A percentile compares a stretch with the other conserved stretches of the same genome.
phyloP scores from a whole-genome alignment of 2,329 filamentous ascomycete genomes.

The Penicillium expansum region DNA sequence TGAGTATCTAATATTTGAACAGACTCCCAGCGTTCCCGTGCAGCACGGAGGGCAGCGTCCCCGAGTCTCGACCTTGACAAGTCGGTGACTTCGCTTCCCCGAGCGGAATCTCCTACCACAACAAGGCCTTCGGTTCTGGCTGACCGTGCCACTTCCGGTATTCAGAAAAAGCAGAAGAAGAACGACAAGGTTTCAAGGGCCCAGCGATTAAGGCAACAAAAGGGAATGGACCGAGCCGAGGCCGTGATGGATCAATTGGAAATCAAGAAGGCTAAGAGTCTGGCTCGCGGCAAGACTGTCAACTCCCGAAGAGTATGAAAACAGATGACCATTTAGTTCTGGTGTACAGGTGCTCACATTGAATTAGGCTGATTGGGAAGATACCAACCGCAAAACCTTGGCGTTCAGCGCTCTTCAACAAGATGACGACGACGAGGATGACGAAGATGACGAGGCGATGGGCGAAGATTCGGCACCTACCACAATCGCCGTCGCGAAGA shows the following conservation, averaged over 20 bases:
- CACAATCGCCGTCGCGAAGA: conserved; percentile 12
- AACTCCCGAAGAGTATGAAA: conserved; percentile 47
- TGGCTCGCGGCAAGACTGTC: conserved; percentile 48
- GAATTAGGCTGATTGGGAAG: conserved; percentile 42
- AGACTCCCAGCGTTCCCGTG: conserved; percentile 58
- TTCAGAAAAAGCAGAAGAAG: conserved; percentile 52
- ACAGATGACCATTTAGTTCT: background rate
- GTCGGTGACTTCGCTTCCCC: conserved; percentile 45
- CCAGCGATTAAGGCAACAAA: conserved; percentile 54
- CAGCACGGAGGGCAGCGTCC: conserved; percentile 56
- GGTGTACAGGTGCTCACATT: conserved; percentile 16
- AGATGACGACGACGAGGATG: conserved; percentile 49
- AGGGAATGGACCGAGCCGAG: conserved; percentile 56
- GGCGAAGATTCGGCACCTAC: conserved; percentile 29
- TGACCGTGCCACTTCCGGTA: conserved; percentile 50
- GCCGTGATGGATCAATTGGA: conserved; percentile 54
- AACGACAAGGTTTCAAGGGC: conserved; percentile 51
- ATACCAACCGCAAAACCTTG: conserved; percentile 37
- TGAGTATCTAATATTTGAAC: conserved; percentile 10
- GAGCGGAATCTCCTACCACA: conserved; percentile 38
- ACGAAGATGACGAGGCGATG: conserved; percentile 39
- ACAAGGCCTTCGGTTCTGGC: conserved; percentile 48
- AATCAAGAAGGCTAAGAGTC: conserved; percentile 55
- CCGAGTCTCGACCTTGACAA: conserved; percentile 55
- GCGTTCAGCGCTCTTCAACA: conserved; percentile 39